Evolutionary conservation across 169 alveolate species (phyloP), one percentile per base, ranked within the genome.

Genomic region (Pseudocohnilembus persalinus): DNA sequence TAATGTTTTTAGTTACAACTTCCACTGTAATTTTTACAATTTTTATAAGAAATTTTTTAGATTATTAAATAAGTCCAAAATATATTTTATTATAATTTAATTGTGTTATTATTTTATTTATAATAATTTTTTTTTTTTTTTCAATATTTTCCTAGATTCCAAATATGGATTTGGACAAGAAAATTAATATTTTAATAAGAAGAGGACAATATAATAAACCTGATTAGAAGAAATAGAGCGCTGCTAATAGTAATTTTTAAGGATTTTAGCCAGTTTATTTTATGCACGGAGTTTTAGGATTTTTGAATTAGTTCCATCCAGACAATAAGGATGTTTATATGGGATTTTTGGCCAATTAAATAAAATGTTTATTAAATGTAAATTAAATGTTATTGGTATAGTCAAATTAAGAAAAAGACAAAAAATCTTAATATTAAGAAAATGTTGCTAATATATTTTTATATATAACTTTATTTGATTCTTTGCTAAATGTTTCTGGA

Each of bases 231-330:
- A 49, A 49, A 11, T 11, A 49, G 4, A 49, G 20, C n/a, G n/a
- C n/a, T n/a, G n/a, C n/a, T n/a, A 77, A 34, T n/a, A 24, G 0
- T 31, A 33, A 77, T 16, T 31, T 6, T 11, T 0, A 28, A 31
- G 33, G 33, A 20, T 33, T 65, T 28, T 84, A 85, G 32, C 89
- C 89, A 63, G 78, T 73, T 78, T 85, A 74, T 26, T 79, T 85
- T 68, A 34, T 85, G 29, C 28, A 64, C 26, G 89, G 89, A 33
- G 78, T 85, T 0, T 29, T 85, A 29, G 89, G 49, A 29, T 78
- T 79, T 27, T 49, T 85, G 73, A 78, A 85, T 28, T 31, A 85
- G 73, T 85, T 85, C 74, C 83, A 85, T 74, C 82, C 82, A 16
- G 27, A 30, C 0, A 33, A 33, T 77, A 29, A 77, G 72, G 82